Percentiles rank a stretch among this genome's conserved stretches.
These are phyloP conservation scores for Nevesoporus exiguus DNA, from an alignment of 768 basidiomycete species.

Conservation along the genomic window DNA sequence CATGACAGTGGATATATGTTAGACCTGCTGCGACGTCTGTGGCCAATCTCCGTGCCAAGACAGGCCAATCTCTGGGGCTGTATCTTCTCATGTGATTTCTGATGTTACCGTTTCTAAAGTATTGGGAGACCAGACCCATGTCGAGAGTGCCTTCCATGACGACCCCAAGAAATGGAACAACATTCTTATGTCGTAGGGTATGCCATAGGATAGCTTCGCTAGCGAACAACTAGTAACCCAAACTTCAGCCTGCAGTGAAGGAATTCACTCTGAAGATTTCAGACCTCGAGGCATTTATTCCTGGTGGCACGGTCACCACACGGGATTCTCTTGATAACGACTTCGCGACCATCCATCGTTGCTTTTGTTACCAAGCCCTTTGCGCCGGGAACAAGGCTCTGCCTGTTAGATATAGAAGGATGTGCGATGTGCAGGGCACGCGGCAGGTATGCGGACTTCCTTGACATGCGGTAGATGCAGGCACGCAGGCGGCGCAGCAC, in stretches of 20 bases:
- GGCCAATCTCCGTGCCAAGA: constrained; percentile 7
- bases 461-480: constrained; percentile 27
- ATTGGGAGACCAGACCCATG: constrained; percentile 25
- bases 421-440: constrained; percentile 10
- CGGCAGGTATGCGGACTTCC: constrained; percentile 27
- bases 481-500: constrained; percentile 15
- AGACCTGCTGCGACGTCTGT: constrained; percentile 21
- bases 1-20: constrained; percentile 21
- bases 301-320: neutral
- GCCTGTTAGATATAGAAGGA: neutral
- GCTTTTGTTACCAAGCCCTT: constrained; percentile 22
- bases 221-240: constrained; percentile 15
- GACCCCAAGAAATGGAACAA: constrained; percentile 26
- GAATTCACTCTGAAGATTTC: neutral
- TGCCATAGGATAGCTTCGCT: constrained; percentile 30
- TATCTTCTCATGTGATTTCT: neutral
- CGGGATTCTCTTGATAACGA: constrained; percentile 28
- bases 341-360: constrained; percentile 4
- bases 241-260: constrained; percentile 1
- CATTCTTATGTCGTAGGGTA: constrained; percentile 25
- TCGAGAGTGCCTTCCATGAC: neutral
- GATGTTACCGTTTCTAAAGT: constrained; percentile 22
- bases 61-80: neutral
- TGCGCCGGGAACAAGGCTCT: constrained; percentile 9
- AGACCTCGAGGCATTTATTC: constrained; percentile 15